Base-by-base conservation (phyloP, 2,329 filamentous ascomycete species). In the Hypoxylon sp. region DNA sequence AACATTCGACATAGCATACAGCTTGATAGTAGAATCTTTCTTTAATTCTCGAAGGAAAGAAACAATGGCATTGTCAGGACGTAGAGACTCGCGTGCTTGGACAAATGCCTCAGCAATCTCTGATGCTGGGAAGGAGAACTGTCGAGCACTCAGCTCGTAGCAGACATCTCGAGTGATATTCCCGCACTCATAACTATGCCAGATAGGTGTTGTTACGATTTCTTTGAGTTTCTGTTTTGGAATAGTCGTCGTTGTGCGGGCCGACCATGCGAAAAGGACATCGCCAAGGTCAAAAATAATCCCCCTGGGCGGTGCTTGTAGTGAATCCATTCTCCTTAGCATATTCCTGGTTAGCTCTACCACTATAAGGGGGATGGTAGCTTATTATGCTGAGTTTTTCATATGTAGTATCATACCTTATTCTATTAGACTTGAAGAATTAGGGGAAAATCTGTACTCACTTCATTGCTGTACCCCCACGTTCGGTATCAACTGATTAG, bases 251-350 rank as follows among this genome's bases (percentile, higher is more conserved):
- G 75, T 75, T 10, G 71, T 74, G 2, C 65, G 55, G 6, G 77
- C 64, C 4, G 74, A 76, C 75, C 76, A 80, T 17, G 75, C 73
- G 65, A 80, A 79, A 24, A 80, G 73, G 24, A 79, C 77, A 64
- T 80, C 78, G 17, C 78, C 77, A 17, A 81, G 73, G 67, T 79
- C 78, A 29, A 80, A 77, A 17, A 80, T 76, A 24, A 80, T 22
- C 9, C 24, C 62, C 39, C 59, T 53, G 47, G 69, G 66, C 11
- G 19, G 63, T 19, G 39, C 26, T 51, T 59, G 57, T 29, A 29
- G 17, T 31, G 22, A n/a, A 22, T 48, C 29, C 66, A 62, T 66
- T 31, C 14, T 54, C 29, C 13, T 59, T 26, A 50, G 31, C 5
- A 22, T 42, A 39, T 11, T 14, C 14, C 35, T 39, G 35, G 35